Conservation (phyloP, 306 rosid genomes). For the Gleditsia sinensis region DNA sequence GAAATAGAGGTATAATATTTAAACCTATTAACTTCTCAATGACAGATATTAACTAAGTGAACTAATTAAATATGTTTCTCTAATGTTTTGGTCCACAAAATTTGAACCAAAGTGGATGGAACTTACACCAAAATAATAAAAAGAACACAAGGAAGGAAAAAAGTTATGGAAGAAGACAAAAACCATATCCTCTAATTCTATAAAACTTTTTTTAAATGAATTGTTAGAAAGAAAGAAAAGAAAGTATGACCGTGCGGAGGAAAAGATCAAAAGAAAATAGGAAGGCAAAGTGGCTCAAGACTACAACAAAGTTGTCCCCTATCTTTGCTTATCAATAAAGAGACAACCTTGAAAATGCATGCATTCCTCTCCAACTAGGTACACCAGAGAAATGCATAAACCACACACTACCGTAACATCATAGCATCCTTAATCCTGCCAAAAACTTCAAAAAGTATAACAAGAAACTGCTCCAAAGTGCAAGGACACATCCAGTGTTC, state of each 20-base stretch:
- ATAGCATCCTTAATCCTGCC: too few relatives aligned
- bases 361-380: too few relatives aligned
- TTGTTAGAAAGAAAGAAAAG: too few relatives aligned
- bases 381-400: too few relatives aligned
- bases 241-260: too few relatives aligned
- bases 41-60: neutral
- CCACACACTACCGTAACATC: too few relatives aligned
- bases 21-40: neutral
- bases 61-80: neutral
- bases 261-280: too few relatives aligned
- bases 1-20: neutral
- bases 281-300: neutral
- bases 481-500: too few relatives aligned
- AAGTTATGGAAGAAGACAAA: neutral
- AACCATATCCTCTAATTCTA: neutral
- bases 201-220: neutral
- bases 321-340: too few relatives aligned
- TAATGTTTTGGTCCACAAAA: neutral
- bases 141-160: neutral
- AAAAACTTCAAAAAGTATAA: too few relatives aligned
- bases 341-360: too few relatives aligned
- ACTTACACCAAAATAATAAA: neutral
- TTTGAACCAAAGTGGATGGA: neutral
- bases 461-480: too few relatives aligned
- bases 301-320: neutral